These are phyloP conservation scores for Bipolaris gigantea DNA, from an alignment of 2,329 filamentous ascomycete species.

Conservation along the genomic window DNA sequence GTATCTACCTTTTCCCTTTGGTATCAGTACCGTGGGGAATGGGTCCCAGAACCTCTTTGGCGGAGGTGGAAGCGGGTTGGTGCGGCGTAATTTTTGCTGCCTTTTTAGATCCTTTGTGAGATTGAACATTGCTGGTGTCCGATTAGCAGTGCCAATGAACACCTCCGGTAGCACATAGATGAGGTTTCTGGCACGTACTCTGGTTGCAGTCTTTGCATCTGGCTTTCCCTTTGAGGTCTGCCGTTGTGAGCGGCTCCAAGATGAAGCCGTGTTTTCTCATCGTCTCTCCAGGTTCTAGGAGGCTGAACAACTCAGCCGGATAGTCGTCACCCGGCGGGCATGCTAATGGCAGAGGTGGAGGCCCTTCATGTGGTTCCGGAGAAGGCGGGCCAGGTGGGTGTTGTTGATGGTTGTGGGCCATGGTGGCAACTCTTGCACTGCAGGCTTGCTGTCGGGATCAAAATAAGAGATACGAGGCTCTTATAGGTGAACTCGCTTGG, in stretches of 20 bases:
- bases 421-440: background rate
- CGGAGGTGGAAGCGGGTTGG: background rate
- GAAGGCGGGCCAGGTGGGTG: background rate
- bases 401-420: background rate
- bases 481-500: background rate
- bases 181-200: conserved; percentile 5
- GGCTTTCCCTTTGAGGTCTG: conserved; percentile 14
- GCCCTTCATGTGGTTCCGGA: background rate
- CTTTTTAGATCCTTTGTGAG: conserved; percentile 2
- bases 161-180: too few relatives aligned
- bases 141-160: background rate
- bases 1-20: background rate
- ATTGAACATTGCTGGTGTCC: background rate
- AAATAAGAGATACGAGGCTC: background rate
- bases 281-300: conserved; percentile 2
- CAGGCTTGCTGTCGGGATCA: background rate
- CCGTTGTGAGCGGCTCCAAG: conserved; percentile 7
- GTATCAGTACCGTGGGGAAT: background rate
- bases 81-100: background rate
- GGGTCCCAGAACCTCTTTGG: background rate
- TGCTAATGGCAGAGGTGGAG: background rate
- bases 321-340: background rate
- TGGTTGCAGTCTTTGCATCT: conserved; percentile 17
- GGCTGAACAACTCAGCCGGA: background rate
- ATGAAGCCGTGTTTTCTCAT: conserved; percentile 16